Base-by-base conservation (phyloP, 768 basidiomycete genomes). In the Mycena sanguinolenta region DNA sequence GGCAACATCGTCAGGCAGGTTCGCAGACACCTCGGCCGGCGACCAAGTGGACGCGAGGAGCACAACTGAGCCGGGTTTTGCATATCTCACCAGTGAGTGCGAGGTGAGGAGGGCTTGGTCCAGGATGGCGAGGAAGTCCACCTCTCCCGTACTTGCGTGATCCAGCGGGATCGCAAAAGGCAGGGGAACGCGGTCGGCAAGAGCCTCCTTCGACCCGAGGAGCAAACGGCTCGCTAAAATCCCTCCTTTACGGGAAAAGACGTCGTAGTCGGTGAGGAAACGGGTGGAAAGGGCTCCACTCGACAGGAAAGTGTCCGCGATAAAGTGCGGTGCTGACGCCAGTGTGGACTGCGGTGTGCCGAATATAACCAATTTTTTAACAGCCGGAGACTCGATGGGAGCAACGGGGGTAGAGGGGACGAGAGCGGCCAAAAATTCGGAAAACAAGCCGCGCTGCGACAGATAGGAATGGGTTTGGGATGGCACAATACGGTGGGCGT, bases 41-140 rank as follows among this genome's bases (percentile, higher is more conserved):
- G 91, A 86, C 95, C 95, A 98, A 21, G 89, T 80, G 2, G 95
- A 90, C 60, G 88, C 80, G 63, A 97, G 79, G 63, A 99, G 88
- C 38, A 98, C 87, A 10, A 90, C 82, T 0, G 95, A 91, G 9
- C 87, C 87, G 4, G 82, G 79, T 68, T 90, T 92, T 30, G 93
- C 91, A 58, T 90, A 86, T 30, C 89, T 82, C 60, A 98, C 77
- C 30, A 96, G 76, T 12, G 90, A 87, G 76, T 96, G 95, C 0
- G 92, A 87, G 78, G 93, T 95, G 74, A 97, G 85, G 36, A 99
- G 84, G 57, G 81, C 85, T 57, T 92, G 89, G 68, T 97, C 95
- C 44, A 95, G 83, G 38, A 98, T 81, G 65, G 89, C 91, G 50
- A 92, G 77, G 77, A 95, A 93, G 80, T 95, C 92, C 1, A 89